Evolutionary conservation across 2,329 filamentous ascomycete species (phyloP), one percentile per base, ranked within the genome.

Genomic region (Clonostachys solani): DNA sequence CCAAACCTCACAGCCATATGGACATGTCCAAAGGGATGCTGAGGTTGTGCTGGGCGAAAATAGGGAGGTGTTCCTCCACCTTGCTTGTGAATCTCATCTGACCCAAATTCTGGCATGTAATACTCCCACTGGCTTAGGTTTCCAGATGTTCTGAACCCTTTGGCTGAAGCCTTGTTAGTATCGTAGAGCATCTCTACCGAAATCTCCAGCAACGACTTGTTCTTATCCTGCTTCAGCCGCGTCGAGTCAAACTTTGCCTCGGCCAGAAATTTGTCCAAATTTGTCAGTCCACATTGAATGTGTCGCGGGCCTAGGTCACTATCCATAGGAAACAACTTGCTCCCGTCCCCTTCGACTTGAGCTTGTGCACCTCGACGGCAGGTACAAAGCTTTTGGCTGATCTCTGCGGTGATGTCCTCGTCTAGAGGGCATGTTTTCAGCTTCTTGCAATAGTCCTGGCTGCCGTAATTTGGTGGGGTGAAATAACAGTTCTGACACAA

Each of bases 1-100:
- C 69, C 68, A 33, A 72, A 47, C 1, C 66, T 59, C 7, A 72
- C 54, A 10, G 61, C 64, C 65, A 70, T 69, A 40, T 69, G 68
- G 4, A 69, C 62, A 45, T 69, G 66, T 3, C 61, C 63, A 46
- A 62, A 69, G 0, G 66, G 68, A 50, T 68, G 59, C 40, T 60
- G 58, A 19, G 65, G 56, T 2, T 58, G 53, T 34, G 59, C 56
- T 9, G 51, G 53, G 29, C 57, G 56, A 7, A 66, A 56, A 38
- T 60, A 66, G 3, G 55, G 33, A 0, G 66, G 65, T 29, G 23
- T 29, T 8, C 23, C 23, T 29, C 23, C 23, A 8, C 23, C 23
- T 10, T 29, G 8, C 23, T 8, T 29, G 23, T 29, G 23, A 29
- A 29, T 29, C 23, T 29, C 23, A 29, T 29, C 23, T 29, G 23